Base-by-base conservation (phyloP, 2,329 filamentous ascomycete species). In the Coniochaeta pulveracea region DNA sequence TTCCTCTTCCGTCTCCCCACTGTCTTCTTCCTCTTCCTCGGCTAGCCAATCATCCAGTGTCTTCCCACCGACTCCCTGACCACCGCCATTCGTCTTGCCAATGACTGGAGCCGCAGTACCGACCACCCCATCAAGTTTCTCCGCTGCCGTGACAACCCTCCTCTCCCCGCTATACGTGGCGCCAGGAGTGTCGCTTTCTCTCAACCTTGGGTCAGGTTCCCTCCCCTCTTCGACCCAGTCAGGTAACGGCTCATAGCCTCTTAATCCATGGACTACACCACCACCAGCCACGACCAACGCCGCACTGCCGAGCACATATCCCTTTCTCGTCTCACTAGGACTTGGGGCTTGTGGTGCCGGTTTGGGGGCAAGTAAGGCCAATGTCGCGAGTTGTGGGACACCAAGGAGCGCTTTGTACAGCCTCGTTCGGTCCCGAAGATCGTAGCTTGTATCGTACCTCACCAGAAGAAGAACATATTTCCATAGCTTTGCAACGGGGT, bases 381-480 rank as follows among this genome's bases (percentile, higher is more conserved):
- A 66, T 1, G 82, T 86, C 3, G 91, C 91, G 11, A 98, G 72
- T 53, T 96, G 85, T 1, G 88, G 85, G 4, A 83, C 76, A 4
- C 76, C 70, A 2, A 98, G 72, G 2, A 98, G 73, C 1, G 86
- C 72, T 42, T 83, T 85, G 61, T 93, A 96, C 40, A 95, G 72
- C 19, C 91, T 77, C 2, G 88, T 79, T 16, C 91, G 81, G 52
- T 96, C 91, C 42, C 91, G 85, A 3, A 98, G 74, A 50, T 96
- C 88, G 56, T 93, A 98, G 1, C 88, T 95, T 0, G 80, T 85
- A 47, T 96, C 91, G 55, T 96, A 98, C 39, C 91, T 77, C 19
- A 84, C 84, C 2, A 98, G 72, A 2, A 89, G 70, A 18, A 93
- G 66, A 15, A 84, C 74, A 47, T 98, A 93, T 19, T 80, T 73